Evolutionary conservation across 2,329 filamentous ascomycete genomes (phyloP).

Genomic region (Simplicillium sp.): DNA sequence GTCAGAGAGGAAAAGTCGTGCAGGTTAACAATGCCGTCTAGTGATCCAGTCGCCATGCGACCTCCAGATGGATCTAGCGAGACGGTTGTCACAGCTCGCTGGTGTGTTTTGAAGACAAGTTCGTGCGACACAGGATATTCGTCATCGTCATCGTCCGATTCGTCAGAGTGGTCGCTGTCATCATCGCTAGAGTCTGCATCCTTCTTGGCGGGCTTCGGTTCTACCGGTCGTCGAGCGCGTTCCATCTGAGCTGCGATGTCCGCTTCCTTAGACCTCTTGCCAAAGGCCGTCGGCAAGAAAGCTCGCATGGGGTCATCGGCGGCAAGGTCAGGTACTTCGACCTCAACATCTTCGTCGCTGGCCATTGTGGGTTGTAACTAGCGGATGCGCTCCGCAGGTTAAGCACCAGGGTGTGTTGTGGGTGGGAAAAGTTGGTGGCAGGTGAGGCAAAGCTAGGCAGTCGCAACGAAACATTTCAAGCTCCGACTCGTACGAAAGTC

Average conservation of each 20-base stretch:
- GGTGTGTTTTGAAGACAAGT: slow-evolving; percentile 85
- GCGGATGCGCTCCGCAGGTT: slow-evolving; percentile 1
- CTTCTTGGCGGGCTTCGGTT: slow-evolving; percentile 6
- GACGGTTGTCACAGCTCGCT: slow-evolving; percentile 74
- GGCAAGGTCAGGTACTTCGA: slow-evolving; percentile 44
- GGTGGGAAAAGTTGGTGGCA: slow-evolving; percentile 6
- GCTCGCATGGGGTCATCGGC: slow-evolving; percentile 62
- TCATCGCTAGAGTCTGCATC: slow-evolving; percentile 25
- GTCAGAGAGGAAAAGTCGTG: slow-evolving; percentile 97
- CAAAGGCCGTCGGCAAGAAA: slow-evolving; percentile 76
- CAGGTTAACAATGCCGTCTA: slow-evolving; percentile 83
- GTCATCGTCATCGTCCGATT: slow-evolving; percentile 64
- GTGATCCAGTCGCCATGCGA: slow-evolving; percentile 80
- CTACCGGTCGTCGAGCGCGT: slow-evolving; percentile 54
- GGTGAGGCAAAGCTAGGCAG: slow-evolving; percentile 3
- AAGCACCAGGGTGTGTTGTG: slow-evolving; percentile 5
- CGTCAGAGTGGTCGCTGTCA: slow-evolving; percentile 41
- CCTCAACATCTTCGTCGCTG: slow-evolving; percentile 49
- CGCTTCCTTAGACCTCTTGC: slow-evolving; percentile 65
- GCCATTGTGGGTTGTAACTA: slow-evolving; percentile 33
- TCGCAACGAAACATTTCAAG: neutral
- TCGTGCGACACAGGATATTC: slow-evolving; percentile 91
- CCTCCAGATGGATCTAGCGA: slow-evolving; percentile 79
- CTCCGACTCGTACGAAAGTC: neutral
- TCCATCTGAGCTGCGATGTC: slow-evolving; percentile 76